Evolutionary conservation across 768 basidiomycete species (phyloP), one percentile per base, ranked within the genome.

Genomic region (Trametes gibbosa): DNA sequence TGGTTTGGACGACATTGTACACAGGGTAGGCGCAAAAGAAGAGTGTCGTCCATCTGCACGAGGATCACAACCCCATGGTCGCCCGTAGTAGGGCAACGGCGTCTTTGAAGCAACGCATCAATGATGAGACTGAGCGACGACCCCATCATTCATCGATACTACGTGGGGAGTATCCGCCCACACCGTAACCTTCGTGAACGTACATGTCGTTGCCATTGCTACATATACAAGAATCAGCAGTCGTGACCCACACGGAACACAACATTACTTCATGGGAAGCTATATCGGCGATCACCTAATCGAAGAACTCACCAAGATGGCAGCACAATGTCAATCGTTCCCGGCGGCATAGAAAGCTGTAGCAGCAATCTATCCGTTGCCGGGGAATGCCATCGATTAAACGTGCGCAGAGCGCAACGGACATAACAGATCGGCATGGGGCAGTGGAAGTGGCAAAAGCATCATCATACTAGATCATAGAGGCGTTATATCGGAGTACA

Each of bases 81-180:
- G 24, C 32, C 25, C 29, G 59, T 50, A 50, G 50, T 53, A 25
- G 45, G 25, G 39, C 53, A 53, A 27, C 45, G 55, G 29, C 60
- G 49, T n/a, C 50, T 42, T 56, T 35, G 32, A 21, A 56, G 51
- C 55, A 62, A 53, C 39, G 37, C 50, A 62, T 62, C 60, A 62
- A 29, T 62, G 60, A 62, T 62, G 45, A 39, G 42, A 27, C 13
- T 14, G 19, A 17, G 37, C 35, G 21, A 41, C 54, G 19, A 51
- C 35, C n/a, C 3, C 50, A 56, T 52, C 49, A 61, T 17, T 23
- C 23, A 25, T 21, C 49, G 39, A 49, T 39, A 39, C 59, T 42
- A 29, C 45, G 43, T 16, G 3, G 32, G 35, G 48, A 19, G 17
- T n/a, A 21, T 25, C 7, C 21, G 19, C 23, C 21, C 24, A 23